Evolutionary conservation across 148 eudicot genomes (phyloP).

Genomic region (Vaccinium vitisidaea): DNA sequence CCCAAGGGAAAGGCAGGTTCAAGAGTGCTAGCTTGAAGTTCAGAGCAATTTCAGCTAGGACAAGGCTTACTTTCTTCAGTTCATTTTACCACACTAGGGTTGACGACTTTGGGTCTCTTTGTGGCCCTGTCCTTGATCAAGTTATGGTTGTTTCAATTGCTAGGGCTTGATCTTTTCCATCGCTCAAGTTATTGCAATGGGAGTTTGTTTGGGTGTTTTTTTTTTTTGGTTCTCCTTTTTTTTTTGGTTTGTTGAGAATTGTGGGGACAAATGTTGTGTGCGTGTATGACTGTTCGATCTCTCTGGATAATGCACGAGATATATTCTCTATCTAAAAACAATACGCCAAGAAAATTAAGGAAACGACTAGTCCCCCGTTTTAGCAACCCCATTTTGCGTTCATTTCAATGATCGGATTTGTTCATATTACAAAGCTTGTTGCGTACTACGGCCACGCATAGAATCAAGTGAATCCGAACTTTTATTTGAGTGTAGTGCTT

Average conservation of each 20-base stretch:
- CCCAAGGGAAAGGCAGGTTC: slow-evolving; percentile 1
- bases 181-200: not conserved
- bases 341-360: no score
- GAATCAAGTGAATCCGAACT: no score
- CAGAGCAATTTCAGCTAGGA: slow-evolving; percentile 23
- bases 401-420: no score
- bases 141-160: not conserved
- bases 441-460: no score
- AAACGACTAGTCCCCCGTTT: no score
- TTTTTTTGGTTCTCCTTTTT: no score
- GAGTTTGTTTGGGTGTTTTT: not conserved
- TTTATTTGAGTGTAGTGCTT: no score
- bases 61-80: slow-evolving; percentile 43
- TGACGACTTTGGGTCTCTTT: not conserved
- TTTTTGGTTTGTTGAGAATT: not conserved
- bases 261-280: not conserved
- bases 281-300: not conserved
- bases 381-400: no score
- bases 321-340: no score
- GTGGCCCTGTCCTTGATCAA: not conserved
- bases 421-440: no score
- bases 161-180: not conserved
- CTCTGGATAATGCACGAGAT: not conserved
- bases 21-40: not conserved
- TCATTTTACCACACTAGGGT: not conserved